These are phyloP conservation scores for Clitocybe nebularis DNA, from an alignment of 1,284 basidiomycete species.

Conservation along the genomic window DNA sequence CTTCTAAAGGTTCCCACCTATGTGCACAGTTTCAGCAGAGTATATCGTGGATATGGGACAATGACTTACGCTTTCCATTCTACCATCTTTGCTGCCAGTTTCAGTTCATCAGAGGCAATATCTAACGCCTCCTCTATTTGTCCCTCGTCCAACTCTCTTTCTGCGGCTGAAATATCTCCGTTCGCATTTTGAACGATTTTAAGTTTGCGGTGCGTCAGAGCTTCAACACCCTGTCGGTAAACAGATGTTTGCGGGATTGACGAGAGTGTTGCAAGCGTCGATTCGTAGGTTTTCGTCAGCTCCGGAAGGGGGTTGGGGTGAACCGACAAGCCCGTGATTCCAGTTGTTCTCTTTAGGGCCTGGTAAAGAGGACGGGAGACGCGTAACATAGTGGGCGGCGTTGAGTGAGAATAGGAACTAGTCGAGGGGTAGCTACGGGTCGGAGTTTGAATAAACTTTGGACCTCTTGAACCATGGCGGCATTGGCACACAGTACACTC, in stretches of 20 bases:
- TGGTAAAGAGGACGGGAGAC: slow-evolving; percentile 70
- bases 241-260: slow-evolving; percentile 78
- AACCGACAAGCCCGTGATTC: slow-evolving; percentile 70
- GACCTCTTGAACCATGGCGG: slow-evolving; percentile 25
- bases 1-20: slow-evolving; percentile 87
- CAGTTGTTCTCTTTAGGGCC: slow-evolving; percentile 74
- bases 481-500: slow-evolving; percentile 30
- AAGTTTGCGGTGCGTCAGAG: slow-evolving; percentile 83
- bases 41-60: slow-evolving; percentile 7
- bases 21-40: slow-evolving; percentile 10
- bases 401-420: no score
- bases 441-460: slow-evolving; percentile 33
- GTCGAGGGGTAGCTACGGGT: slow-evolving; percentile 18
- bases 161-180: slow-evolving; percentile 62
- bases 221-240: slow-evolving; percentile 89
- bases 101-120: slow-evolving; percentile 82
- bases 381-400: slow-evolving; percentile 65
- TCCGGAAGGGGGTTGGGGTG: slow-evolving; percentile 80
- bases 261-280: slow-evolving; percentile 72
- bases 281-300: slow-evolving; percentile 73
- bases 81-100: slow-evolving; percentile 78
- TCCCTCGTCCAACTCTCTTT: slow-evolving; percentile 72
- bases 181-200: slow-evolving; percentile 67
- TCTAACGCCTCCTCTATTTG: slow-evolving; percentile 83
- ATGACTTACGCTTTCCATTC: slow-evolving; percentile 93